Conservation (phyloP, 768 basidiomycete species). For the Phanerochaete sordida region DNA sequence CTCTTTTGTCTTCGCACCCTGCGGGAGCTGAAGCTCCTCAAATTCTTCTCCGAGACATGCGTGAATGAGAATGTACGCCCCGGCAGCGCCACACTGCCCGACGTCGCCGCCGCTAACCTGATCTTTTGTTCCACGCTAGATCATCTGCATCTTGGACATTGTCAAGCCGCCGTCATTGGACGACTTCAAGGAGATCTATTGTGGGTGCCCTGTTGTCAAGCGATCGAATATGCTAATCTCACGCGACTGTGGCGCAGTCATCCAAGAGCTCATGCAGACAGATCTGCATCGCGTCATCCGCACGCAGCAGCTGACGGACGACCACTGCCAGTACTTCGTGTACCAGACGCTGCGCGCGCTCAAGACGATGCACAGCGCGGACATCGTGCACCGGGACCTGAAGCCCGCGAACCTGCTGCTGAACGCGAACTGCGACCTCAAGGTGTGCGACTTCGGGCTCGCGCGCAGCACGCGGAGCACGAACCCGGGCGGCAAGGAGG, state of each 20-base stretch:
- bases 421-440: constrained; percentile 87
- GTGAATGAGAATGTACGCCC: constrained; percentile 72
- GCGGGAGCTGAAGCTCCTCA: constrained; percentile 86
- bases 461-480: constrained; percentile 64
- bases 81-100: background rate
- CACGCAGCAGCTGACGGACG: constrained; percentile 86
- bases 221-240: constrained; percentile 6
- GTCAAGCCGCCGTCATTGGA: constrained; percentile 74
- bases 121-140: constrained; percentile 40
- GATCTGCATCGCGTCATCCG: constrained; percentile 90
- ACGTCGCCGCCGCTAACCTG: background rate
- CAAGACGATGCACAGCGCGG: constrained; percentile 86
- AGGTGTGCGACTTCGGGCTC: constrained; percentile 87
- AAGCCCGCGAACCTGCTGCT: constrained; percentile 88
- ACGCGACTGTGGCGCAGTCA: constrained; percentile 40
- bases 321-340: constrained; percentile 83
- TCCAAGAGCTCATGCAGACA: constrained; percentile 89
- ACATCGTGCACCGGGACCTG: constrained; percentile 73
- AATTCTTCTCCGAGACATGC: constrained; percentile 78
- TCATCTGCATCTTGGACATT: constrained; percentile 91
- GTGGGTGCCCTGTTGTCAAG: constrained; percentile 33
- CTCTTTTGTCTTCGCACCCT: constrained; percentile 88
- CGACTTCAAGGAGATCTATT: constrained; percentile 85
- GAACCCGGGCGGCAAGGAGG: constrained; percentile 53
- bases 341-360: constrained; percentile 85